Evolutionary conservation across 192 early-diverging fungal species (phyloP), one percentile per base, ranked within the genome.

Genomic region (Coemansia sp.): DNA sequence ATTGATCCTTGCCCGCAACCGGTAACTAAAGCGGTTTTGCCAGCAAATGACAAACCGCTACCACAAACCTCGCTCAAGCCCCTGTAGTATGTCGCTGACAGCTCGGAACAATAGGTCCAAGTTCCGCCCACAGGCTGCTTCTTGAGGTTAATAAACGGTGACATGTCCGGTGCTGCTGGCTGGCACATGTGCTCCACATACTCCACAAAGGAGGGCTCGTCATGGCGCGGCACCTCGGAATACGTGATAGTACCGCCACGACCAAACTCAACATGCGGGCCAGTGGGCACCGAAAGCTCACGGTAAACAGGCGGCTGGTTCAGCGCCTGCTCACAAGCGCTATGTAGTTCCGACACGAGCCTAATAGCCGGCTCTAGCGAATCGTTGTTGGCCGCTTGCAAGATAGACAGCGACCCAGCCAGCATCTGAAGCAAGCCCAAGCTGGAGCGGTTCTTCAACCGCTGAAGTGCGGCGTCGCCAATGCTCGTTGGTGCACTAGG

Each of bases 1-100:
- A 98, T 98, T 1, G 94, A 96, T 39, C 88, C 92, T 36, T 85
- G 87, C 39, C 94, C 95, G 47, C 92, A 93, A 60, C 95, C 95
- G 42, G 95, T 96, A 42, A 98, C 85, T 28, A 98, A 85, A 14
- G 89, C 93, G 61, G 86, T 86, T 69, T 88, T 90, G 69, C 88
- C 83, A 68, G 89, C 88, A 82, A 93, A 96, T 6, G 92, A 88
- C 61, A 93, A 64, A 70, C 95, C 95, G 26, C 87, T 83, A 12
- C 75, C 77, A 53, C 90, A 90, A 33, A 93, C 85, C 39, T 87
- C 76, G 65, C 69, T 68, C 69, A 97, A 73, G 11, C 89, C 88
- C 64, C 91, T 84, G 20, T 92, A 85, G 75, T 96, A 96, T n/a
- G 76, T 79, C 35, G 81, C 75, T 26, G 92, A 94, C 39, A 93